Evolutionary conservation across 345 rosid genomes (phyloP), one percentile per base, ranked within the genome.

Genomic region (Camelina sativa): DNA sequence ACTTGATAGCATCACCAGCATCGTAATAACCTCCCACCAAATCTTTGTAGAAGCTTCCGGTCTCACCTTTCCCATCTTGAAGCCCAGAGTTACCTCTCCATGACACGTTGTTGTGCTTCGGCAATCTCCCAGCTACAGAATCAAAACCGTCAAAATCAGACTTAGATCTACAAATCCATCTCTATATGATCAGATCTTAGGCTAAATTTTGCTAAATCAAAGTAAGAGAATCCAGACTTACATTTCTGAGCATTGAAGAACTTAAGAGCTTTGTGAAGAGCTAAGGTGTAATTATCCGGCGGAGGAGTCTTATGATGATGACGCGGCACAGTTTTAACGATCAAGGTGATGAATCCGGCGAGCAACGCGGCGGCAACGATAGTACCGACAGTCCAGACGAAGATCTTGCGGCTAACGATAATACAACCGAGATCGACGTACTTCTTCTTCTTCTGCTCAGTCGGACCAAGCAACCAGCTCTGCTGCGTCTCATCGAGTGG

Each of bases 241-340:
- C 97, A 96, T 55, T 86, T 80, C 74, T 96, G 99, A 67, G 88
- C 99, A 78, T 92, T 96, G 91, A 96, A 96, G 87, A 96, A 96
- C 89, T 87, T 90, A 80, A 96, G 99, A 34, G 99, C 93, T 82
- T 92, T 96, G 67, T 82, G 94, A 20, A 96, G 94, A 41, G 97
- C 97, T 41, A 90, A 78, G 1, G 99, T 92, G 76, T 96, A 96
- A 56, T 96, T 96, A 38, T 96, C 98, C 11, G 98, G 81, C 6
- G 92, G 89, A 4, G 80, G 44, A n/a, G 59, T 78, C 22, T 62
- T 50, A 53, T 76, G 86, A 72, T 82, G 94, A 76, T 89, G 87
- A 10, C 91, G 90, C 2, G 96, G 98, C 25, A 92, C 99, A 0
- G 91, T 83, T 69, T 92, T 92, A 66, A 90, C 96, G 76, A 95